Percentiles rank a stretch among this genome's conserved stretches.
These are phyloP conservation scores for Aureobasidium subglaciale DNA, from an alignment of 2,329 filamentous ascomycete species.

Conservation along the genomic window DNA sequence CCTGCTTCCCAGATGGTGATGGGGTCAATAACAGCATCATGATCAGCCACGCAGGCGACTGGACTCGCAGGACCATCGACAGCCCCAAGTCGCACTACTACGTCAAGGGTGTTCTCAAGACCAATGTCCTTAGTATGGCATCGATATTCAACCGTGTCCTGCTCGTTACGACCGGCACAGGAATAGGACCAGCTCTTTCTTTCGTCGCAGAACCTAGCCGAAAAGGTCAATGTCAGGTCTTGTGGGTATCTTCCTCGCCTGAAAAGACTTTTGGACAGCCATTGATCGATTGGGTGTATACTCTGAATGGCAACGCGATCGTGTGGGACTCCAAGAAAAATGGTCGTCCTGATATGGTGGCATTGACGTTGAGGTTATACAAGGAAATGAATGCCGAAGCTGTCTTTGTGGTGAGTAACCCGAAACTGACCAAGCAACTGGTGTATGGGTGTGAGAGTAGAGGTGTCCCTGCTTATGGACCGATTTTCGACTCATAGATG, in stretches of 20 bases:
- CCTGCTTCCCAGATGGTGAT: constrained; percentile 56
- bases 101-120: constrained; percentile 60
- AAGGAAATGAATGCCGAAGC: constrained; percentile 51
- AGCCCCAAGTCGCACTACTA: constrained; percentile 56
- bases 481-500: constrained; percentile 61
- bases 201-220: constrained; percentile 46
- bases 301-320: constrained; percentile 49
- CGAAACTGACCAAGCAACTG: constrained; percentile 58
- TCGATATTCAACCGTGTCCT: constrained; percentile 58
- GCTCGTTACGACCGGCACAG: constrained; percentile 64
- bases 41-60: constrained; percentile 67
- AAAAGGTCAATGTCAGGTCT: constrained; percentile 54
- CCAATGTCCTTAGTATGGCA: constrained; percentile 60
- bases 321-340: constrained; percentile 51
- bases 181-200: constrained; percentile 62
- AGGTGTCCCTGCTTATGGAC: constrained; percentile 61
- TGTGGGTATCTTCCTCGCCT: constrained; percentile 56
- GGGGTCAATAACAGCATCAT: constrained; percentile 57
- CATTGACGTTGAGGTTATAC: constrained; percentile 46
- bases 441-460: constrained; percentile 62
- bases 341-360: constrained; percentile 56
- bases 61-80: constrained; percentile 58
- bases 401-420: constrained; percentile 66
- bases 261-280: constrained; percentile 37
- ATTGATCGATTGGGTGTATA: constrained; percentile 4